Conservation (phyloP, 257 asterid species). For the Gynochthodes officinalis region DNA sequence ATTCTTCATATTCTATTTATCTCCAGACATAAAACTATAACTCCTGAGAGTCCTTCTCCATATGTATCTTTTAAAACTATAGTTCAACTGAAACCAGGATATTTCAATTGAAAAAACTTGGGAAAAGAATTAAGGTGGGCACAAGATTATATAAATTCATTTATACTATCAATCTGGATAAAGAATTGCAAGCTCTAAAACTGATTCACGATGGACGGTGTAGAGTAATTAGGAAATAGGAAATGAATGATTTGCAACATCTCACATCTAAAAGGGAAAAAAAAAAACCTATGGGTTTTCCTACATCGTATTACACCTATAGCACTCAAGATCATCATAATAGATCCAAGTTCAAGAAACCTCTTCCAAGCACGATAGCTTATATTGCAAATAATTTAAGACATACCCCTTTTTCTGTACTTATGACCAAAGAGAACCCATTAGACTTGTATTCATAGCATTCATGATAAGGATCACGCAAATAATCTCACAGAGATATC, state of each 20-base stretch:
- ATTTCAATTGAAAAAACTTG: too few species aligned
- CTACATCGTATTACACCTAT: not conserved
- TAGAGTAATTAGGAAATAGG: not conserved
- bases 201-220: too few species aligned
- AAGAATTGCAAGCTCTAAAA: too few species aligned
- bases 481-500: not conserved
- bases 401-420: not conserved
- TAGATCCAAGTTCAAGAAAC: not conserved
- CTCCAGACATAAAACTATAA: too few species aligned
- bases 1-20: too few species aligned
- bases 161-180: too few species aligned
- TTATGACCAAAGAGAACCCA: not conserved
- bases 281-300: not conserved
- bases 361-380: not conserved
- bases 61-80: too few species aligned
- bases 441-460: not conserved
- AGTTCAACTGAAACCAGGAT: too few species aligned
- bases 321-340: not conserved
- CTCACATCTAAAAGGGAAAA: not conserved
- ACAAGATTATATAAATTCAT: too few species aligned
- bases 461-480: not conserved
- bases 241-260: constrained; percentile 2
- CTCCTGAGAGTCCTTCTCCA: too few species aligned
- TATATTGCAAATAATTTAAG: not conserved
- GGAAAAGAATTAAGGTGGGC: too few species aligned